Evolutionary conservation across 768 basidiomycete species (phyloP).

Genomic region (Lactarius trivialis): DNA sequence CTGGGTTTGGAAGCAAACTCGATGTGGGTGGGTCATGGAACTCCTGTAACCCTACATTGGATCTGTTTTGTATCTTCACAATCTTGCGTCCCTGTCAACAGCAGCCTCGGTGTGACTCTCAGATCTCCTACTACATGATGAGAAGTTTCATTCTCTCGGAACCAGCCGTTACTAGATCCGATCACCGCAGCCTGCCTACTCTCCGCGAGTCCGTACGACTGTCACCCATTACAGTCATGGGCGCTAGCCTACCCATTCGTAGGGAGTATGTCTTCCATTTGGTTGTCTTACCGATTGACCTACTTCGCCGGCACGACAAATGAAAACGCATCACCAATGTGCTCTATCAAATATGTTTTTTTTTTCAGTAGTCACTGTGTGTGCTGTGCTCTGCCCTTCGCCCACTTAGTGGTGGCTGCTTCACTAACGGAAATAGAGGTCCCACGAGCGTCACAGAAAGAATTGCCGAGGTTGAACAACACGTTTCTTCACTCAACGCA

Average conservation of each 20-base stretch:
- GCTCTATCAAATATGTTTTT: background rate
- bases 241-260: background rate
- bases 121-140: background rate
- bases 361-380: background rate
- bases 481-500: slow-evolving; percentile 4
- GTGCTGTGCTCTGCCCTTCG: too few species aligned
- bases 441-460: background rate
- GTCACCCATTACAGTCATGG: background rate
- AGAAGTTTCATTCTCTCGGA: background rate
- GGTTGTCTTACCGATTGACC: slow-evolving; percentile 2
- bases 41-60: background rate
- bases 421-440: background rate
- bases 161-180: slow-evolving; percentile 8
- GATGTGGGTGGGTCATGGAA: background rate
- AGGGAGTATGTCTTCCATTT: slow-evolving; percentile 12
- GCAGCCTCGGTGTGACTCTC: background rate
- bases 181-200: slow-evolving; percentile 5
- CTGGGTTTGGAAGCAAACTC: background rate
- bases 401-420: background rate
- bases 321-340: background rate
- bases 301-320: background rate
- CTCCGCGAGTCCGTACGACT: background rate
- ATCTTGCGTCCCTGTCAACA: background rate
- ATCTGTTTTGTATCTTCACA: background rate
- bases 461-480: background rate